A percentile compares a stretch with the other conserved stretches of the same genome.
phyloP scores from a whole-genome alignment of 2,329 filamentous ascomycete genomes.

The Allantophomopsis lycopodina region DNA sequence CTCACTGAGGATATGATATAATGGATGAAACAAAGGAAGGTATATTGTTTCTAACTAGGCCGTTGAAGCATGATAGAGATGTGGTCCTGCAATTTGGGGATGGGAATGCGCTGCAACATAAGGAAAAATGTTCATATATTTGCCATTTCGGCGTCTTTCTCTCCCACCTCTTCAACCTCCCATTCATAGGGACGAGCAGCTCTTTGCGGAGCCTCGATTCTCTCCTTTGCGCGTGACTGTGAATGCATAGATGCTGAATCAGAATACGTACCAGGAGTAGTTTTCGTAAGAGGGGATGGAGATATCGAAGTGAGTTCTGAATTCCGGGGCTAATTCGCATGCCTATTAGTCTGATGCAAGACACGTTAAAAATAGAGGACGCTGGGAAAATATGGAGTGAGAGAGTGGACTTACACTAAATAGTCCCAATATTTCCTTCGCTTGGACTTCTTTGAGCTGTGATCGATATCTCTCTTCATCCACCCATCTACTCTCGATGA shows the following conservation, averaged over 20 bases:
- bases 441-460: constrained; percentile 11
- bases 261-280: constrained; percentile 10
- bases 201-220: no score
- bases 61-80: no score
- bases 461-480: constrained; percentile 11
- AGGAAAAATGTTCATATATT: constrained; percentile 3
- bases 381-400: no score
- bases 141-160: constrained; percentile 12
- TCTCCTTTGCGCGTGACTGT: not conserved
- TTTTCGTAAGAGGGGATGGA: no score
- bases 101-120: not conserved
- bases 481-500: constrained; percentile 11
- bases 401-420: not conserved
- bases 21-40: no score
- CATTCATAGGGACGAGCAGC: constrained; percentile 4
- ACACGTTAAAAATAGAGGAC: no score
- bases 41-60: no score
- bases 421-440: constrained; percentile 11
- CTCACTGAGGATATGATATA: no score
- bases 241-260: not conserved
- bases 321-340: no score
- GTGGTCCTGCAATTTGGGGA: no score
- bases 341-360: no score
- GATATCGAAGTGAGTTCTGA: no score
- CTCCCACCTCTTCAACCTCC: constrained; percentile 12